These are phyloP conservation scores for Sarocladium strictum DNA, from an alignment of 2,329 filamentous ascomycete species.

Conservation along the genomic window DNA sequence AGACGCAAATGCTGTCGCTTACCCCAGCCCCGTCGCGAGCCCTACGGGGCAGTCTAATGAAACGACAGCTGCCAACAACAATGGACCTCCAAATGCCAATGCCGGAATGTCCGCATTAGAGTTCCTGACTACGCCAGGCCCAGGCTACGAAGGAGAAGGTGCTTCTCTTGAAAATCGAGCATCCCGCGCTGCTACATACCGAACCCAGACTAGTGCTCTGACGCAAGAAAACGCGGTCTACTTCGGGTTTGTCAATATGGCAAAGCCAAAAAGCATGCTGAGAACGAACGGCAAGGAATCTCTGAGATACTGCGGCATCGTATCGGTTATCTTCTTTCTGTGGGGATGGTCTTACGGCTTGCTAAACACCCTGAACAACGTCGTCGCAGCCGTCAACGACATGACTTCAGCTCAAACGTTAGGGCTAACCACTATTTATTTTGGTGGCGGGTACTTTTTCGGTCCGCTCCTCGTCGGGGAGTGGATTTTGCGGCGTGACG, in stretches of 20 bases:
- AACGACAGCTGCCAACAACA: neutral
- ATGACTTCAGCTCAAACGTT: conserved; percentile 59
- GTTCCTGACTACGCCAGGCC: conserved; percentile 40
- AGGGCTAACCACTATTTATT: conserved; percentile 65
- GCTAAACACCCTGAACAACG: conserved; percentile 72
- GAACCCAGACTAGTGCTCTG: conserved; percentile 28
- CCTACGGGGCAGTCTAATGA: neutral
- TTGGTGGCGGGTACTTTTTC: conserved; percentile 62
- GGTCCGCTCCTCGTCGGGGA: conserved; percentile 65
- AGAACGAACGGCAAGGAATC: conserved; percentile 58
- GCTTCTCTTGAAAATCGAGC: neutral
- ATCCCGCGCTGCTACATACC: conserved; percentile 20
- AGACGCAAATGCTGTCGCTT: conserved; percentile 13
- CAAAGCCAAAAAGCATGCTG: conserved; percentile 64
- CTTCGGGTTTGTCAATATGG: conserved; percentile 73
- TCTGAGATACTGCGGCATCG: conserved; percentile 64
- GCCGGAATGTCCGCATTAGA: too few species aligned
- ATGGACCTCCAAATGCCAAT: too few species aligned
- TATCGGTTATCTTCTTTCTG: conserved; percentile 77
- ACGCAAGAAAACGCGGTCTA: conserved; percentile 46
- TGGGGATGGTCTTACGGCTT: conserved; percentile 91
- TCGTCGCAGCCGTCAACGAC: conserved; percentile 56
- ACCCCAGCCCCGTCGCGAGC: conserved; percentile 13
- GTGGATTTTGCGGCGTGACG: conserved; percentile 64
- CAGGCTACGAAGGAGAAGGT: conserved; percentile 14